Percentiles rank a stretch among this genome's conserved stretches.
Conservation (phyloP, 176 grass and related monocot species). For the Paspalum notatum region DNA sequence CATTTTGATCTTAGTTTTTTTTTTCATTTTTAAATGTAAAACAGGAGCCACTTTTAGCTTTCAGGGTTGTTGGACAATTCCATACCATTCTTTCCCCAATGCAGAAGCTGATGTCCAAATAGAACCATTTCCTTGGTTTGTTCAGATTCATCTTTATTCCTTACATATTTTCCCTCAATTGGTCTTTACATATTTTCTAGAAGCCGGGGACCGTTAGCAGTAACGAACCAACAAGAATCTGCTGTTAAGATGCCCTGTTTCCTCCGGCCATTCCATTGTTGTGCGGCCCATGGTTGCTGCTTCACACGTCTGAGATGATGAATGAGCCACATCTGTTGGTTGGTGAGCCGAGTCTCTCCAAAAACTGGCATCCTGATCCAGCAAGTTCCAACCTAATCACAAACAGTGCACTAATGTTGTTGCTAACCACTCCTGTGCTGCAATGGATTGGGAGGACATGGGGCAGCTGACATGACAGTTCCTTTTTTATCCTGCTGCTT, state of each 20-base stretch:
- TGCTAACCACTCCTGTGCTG: background rate
- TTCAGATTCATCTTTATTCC: background rate
- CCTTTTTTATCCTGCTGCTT: constrained; percentile 20
- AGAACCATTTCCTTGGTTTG: background rate
- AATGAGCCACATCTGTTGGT: constrained; percentile 24
- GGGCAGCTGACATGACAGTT: constrained; percentile 25
- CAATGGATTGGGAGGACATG: background rate
- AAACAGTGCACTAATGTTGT: constrained; percentile 18
- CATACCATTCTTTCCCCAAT: background rate
- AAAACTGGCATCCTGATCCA: background rate
- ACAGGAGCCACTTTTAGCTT: background rate
- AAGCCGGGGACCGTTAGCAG: background rate
- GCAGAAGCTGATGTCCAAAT: background rate
- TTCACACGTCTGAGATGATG: background rate
- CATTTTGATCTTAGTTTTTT: background rate
- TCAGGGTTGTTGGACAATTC: background rate
- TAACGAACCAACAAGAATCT: constrained; percentile 5
- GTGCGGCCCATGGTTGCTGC: background rate
- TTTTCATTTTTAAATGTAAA: too few species aligned
- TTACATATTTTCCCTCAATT: background rate
- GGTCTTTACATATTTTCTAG: too few species aligned
- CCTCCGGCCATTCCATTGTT: background rate
- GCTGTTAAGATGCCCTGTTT: constrained; percentile 10
- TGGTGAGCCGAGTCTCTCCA: constrained; percentile 2
- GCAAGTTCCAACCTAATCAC: constrained; percentile 4